Evolutionary conservation across 495 filamentous ascomycete genomes (phyloP).

Genomic region (Bacidia rubella): DNA sequence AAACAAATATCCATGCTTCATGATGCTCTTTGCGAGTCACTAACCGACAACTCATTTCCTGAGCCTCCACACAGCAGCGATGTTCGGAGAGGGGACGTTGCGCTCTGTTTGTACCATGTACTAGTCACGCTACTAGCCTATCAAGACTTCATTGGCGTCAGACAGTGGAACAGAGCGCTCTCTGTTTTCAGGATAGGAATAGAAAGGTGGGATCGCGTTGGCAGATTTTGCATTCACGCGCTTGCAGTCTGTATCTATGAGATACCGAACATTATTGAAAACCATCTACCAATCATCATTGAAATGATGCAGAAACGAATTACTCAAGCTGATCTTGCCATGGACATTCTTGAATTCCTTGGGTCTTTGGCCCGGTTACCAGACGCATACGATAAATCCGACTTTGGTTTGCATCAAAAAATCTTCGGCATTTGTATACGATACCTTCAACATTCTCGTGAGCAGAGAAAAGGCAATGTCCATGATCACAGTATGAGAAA

Average conservation of each 20-base stretch:
- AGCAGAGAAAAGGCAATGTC: constrained; percentile 33
- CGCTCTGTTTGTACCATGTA: constrained; percentile 72
- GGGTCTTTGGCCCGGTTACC: constrained; percentile 74
- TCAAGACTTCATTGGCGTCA: constrained; percentile 67
- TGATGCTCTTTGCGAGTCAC: constrained; percentile 63
- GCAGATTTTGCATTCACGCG: constrained; percentile 86
- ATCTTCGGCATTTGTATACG: constrained; percentile 91
- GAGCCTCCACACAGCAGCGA: constrained; percentile 63
- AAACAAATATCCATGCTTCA: constrained; percentile 66
- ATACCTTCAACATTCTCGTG: constrained; percentile 66
- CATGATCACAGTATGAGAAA: constrained; percentile 24
- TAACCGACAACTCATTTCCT: constrained; percentile 57
- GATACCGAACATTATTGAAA: constrained; percentile 68
- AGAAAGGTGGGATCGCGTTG: constrained; percentile 69
- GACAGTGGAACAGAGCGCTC: constrained; percentile 79
- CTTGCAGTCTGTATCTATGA: constrained; percentile 90
- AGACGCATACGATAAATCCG: constrained; percentile 74
- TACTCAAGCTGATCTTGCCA: constrained; percentile 75
- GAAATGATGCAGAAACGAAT: constrained; percentile 91
- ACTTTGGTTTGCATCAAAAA: constrained; percentile 79
- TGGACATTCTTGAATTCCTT: constrained; percentile 90
- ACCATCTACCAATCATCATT: constrained; percentile 66
- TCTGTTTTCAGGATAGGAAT: constrained; percentile 66
- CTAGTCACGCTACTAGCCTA: constrained; percentile 79
- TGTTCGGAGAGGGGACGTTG: constrained; percentile 76